These are phyloP conservation scores for Penicillium palitans DNA, from an alignment of 2,329 filamentous ascomycete genomes.

Conservation along the genomic window DNA sequence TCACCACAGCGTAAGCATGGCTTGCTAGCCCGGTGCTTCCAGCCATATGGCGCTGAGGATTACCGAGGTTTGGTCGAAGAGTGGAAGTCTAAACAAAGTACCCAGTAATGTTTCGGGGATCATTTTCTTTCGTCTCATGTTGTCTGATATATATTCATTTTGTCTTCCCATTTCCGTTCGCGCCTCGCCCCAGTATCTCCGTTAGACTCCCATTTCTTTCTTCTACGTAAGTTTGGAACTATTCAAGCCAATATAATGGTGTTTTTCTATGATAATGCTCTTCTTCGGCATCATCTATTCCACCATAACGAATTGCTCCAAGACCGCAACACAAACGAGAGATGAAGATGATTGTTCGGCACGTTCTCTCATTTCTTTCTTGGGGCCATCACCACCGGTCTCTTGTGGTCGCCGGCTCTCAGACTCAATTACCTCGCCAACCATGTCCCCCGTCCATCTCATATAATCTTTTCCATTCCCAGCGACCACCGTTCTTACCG, in stretches of 20 bases:
- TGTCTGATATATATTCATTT: not conserved
- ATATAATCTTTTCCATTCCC: constrained; percentile 22
- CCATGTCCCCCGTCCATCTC: constrained; percentile 26
- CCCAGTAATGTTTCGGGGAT: not conserved
- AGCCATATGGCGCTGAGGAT: constrained; percentile 43
- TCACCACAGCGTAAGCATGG: constrained; percentile 43
- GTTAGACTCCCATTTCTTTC: not conserved
- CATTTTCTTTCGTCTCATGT: not conserved
- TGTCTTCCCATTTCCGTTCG: not conserved
- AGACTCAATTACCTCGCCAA: constrained; percentile 9
- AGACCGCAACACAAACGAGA: constrained; percentile 23
- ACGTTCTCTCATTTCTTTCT: no score
- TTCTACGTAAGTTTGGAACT: not conserved
- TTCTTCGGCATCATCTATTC: constrained; percentile 5
- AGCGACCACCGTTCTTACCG: constrained; percentile 8
- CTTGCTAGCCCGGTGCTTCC: constrained; percentile 35
- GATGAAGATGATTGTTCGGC: not conserved
- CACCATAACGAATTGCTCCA: constrained; percentile 27
- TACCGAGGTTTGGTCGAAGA: constrained; percentile 46
- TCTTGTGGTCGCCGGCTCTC: not conserved
- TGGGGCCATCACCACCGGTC: not conserved
- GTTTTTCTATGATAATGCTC: not conserved
- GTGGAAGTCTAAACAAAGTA: constrained; percentile 29
- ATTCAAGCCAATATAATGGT: not conserved
- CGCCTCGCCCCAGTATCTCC: not conserved